These are phyloP conservation scores for Aegilops longissima DNA, from an alignment of 176 grass and related monocot species.

Conservation along the genomic window DNA sequence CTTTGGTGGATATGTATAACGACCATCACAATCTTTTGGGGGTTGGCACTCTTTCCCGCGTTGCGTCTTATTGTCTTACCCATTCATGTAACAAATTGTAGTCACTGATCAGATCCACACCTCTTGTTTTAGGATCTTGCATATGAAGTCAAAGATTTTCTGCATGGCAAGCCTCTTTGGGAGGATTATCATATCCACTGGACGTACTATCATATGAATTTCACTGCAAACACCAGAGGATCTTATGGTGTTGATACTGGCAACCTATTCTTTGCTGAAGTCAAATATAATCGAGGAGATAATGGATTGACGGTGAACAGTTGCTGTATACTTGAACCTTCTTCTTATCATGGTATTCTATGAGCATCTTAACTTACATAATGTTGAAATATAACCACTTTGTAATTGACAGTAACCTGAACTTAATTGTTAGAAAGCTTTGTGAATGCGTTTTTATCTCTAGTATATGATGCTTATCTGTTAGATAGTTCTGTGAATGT, in stretches of 20 bases:
- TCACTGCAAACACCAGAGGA: constrained; percentile 15
- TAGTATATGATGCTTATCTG: not conserved
- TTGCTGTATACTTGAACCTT: not conserved
- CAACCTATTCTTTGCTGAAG: not conserved
- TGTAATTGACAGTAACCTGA: not conserved
- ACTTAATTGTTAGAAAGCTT: not conserved
- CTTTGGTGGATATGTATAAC: not conserved
- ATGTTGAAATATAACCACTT: not conserved
- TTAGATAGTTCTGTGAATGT: not conserved
- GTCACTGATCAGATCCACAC: not conserved
- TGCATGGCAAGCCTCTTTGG: not conserved
- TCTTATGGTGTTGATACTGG: not conserved
- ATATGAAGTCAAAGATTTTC: not conserved
- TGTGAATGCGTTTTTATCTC: not conserved
- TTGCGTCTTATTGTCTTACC: not conserved
- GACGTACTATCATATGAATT: not conserved
- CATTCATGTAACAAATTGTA: not conserved
- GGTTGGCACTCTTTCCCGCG: not conserved
- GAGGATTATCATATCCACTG: not conserved
- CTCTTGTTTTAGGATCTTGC: not conserved
- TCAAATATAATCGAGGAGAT: not conserved
- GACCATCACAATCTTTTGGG: not conserved
- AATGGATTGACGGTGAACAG: not conserved
- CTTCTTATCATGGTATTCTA: not conserved
- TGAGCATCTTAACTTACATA: not conserved